Evolutionary conservation across 2,329 filamentous ascomycete genomes (phyloP), one percentile per base, ranked within the genome.

Genomic region (Apiospora rasikravindrae): DNA sequence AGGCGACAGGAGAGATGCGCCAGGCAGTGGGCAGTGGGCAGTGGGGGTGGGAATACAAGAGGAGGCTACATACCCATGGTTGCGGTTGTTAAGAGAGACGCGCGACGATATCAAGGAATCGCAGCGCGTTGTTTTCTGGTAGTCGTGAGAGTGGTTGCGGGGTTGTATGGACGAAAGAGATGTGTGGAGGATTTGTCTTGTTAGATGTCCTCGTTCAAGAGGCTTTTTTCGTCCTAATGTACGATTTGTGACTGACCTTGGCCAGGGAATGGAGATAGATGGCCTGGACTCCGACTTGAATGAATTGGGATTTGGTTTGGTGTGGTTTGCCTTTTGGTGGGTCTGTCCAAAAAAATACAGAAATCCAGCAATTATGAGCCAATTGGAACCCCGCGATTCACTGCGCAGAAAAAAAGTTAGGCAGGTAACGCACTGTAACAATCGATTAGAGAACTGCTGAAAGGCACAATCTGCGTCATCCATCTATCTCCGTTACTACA

Each of bases 61-160:
- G n/a, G 74, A 69, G 72, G 79, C 72, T 73, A 79, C 87, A 82
- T 83, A 90, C 88, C 86, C 88, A 90, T 90, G 86, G 85, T 90
- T 88, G 88, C 88, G 87, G 85, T 84, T 83, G 81, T 77, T 73
- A 16, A n/a, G 72, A 72, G 71, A 72, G 72, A 77, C 77, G 79
- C 78, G 78, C 78, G 74, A 78, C 73, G 75, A 70, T 74, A 67
- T 72, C 69, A 69, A 68, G 61, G 61, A 57, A 74, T 70, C 72
- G 75, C 76, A 73, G 76, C 77, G 77, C 77, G 76, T 72, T 74
- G 73, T 71, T 69, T 70, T 66, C 42, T 75, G 72, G 73, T 72
- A 67, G 69, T 72, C 70, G 45, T 69, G 51, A 53, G 47, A 44
- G n/a, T 49, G 33, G 69, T 40, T 67, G 57, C 29, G 71, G 67